These are phyloP conservation scores for Ascocoryne sarcoides DNA, from an alignment of 2,329 filamentous ascomycete species.

Conservation along the genomic window DNA sequence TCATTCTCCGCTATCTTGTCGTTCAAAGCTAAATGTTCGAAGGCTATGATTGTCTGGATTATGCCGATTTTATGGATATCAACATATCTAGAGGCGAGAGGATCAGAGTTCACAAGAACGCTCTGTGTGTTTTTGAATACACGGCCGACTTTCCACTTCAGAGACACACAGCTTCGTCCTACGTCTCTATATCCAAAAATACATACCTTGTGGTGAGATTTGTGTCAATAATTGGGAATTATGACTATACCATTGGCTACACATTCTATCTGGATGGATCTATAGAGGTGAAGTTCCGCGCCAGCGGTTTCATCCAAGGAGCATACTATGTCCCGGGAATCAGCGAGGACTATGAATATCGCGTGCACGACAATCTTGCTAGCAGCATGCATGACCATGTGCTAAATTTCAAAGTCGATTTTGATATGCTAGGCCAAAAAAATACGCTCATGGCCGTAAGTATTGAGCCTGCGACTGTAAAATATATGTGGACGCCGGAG, in stretches of 20 bases:
- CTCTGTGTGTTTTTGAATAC: conserved; percentile 48
- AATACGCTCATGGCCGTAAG: conserved; percentile 34
- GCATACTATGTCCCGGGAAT: conserved; percentile 34
- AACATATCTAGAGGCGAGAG: conserved; percentile 37
- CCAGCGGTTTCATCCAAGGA: conserved; percentile 45
- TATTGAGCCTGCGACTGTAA: conserved; percentile 17
- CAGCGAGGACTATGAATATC: conserved; percentile 36
- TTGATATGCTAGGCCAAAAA: conserved; percentile 38
- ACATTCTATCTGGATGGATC: conserved; percentile 43
- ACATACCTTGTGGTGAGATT: conserved; percentile 38
- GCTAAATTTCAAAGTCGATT: conserved; percentile 40
- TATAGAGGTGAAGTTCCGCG: conserved; percentile 37
- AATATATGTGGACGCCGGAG: conserved; percentile 37
- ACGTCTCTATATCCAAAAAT: conserved; percentile 39
- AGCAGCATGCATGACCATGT: conserved; percentile 49
- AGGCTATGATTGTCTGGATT: conserved; percentile 39
- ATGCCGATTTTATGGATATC: conserved; percentile 41
- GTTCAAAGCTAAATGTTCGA: too few species aligned
- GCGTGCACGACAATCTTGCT: conserved; percentile 39
- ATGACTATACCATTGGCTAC: conserved; percentile 45
- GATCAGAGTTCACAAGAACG: conserved; percentile 37
- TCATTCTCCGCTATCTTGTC: too few species aligned
- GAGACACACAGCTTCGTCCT: conserved; percentile 36
- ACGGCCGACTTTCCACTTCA: conserved; percentile 41
- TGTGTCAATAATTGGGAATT: conserved; percentile 45